Conservation (phyloP, 257 asterid species). For the Solanum stenotomum region DNA sequence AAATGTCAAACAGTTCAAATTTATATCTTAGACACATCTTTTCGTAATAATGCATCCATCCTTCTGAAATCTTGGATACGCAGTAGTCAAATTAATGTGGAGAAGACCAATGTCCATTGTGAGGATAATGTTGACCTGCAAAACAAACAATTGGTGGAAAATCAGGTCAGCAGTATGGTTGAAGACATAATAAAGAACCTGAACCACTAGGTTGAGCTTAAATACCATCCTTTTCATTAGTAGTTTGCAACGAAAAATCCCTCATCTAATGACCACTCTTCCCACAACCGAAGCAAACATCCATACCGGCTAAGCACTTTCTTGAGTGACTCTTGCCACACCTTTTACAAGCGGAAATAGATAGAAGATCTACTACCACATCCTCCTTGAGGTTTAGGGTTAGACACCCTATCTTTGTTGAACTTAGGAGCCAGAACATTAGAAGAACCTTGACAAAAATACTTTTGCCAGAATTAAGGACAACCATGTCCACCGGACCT, state of each 20-base stretch:
- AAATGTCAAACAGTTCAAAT: not conserved
- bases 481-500: not conserved
- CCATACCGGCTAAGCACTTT: not conserved
- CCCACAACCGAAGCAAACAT: not conserved
- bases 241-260: not conserved
- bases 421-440: not conserved
- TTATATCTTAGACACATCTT: not conserved
- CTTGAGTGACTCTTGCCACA: not conserved
- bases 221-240: not conserved
- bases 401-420: not conserved
- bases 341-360: not conserved
- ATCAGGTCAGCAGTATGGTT: not conserved
- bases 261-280: not conserved
- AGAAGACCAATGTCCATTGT: not conserved
- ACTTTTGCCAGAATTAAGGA: not conserved
- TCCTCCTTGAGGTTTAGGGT: not conserved
- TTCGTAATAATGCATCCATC: not conserved
- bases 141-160: not conserved
- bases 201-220: not conserved
- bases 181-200: not conserved
- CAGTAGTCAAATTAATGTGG: not conserved
- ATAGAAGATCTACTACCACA: not conserved
- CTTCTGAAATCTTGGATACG: not conserved
- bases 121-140: not conserved
- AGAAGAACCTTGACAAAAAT: not conserved